A percentile compares a stretch with the other conserved stretches of the same genome.
These are phyloP conservation scores for Barbarea vulgaris DNA, from an alignment of 345 rosid species.

Conservation along the genomic window DNA sequence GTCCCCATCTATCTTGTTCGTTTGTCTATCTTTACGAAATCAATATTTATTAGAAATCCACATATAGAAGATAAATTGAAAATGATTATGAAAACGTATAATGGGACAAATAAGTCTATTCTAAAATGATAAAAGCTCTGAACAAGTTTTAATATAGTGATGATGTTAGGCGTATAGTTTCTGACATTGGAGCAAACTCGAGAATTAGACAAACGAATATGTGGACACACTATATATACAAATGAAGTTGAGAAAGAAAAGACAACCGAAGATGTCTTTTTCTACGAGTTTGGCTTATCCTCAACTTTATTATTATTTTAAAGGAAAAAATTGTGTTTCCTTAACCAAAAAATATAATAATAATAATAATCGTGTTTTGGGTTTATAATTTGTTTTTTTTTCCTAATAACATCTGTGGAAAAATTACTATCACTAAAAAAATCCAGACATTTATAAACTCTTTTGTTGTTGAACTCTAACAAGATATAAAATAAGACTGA, in stretches of 20 bases:
- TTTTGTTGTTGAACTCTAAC: background rate
- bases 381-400: background rate
- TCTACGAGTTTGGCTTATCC: slow-evolving; percentile 29
- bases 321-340: background rate
- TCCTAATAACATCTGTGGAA: background rate
- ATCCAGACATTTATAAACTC: background rate
- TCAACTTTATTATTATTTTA: background rate
- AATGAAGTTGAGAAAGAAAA: slow-evolving; percentile 8
- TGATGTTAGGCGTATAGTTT: slow-evolving; percentile 40
- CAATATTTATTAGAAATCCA: slow-evolving; percentile 10
- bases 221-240: slow-evolving; percentile 22
- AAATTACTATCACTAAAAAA: background rate
- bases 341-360: background rate
- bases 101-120: slow-evolving; percentile 39
- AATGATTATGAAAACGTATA: slow-evolving; percentile 25
- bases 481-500: background rate
- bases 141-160: slow-evolving; percentile 19
- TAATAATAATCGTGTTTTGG: background rate
- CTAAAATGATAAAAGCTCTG: slow-evolving; percentile 34
- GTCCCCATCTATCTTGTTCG: slow-evolving; percentile 28
- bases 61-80: background rate
- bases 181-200: slow-evolving; percentile 31
- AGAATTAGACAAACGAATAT: slow-evolving; percentile 39
- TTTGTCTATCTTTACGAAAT: slow-evolving; percentile 28
- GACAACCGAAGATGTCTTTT: slow-evolving; percentile 32